Conservation (phyloP, 2,329 filamentous ascomycete genomes). For the Myotisia sp. region DNA sequence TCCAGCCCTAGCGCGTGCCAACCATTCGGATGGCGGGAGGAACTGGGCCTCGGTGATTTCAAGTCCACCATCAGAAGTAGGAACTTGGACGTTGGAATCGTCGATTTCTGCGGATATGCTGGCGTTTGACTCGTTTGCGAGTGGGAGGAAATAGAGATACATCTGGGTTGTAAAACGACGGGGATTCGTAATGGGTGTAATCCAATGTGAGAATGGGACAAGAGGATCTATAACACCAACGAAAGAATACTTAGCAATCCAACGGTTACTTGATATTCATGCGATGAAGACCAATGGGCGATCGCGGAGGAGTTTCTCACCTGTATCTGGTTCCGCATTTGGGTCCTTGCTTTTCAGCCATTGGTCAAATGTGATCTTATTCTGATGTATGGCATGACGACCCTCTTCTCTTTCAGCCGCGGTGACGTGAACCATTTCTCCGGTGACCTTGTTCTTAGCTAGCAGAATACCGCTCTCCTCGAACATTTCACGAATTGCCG, state of each 20-base stretch:
- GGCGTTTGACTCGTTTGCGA: slow-evolving; percentile 27
- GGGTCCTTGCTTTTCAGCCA: slow-evolving; percentile 40
- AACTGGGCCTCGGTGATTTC: slow-evolving; percentile 67
- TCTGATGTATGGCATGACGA: slow-evolving; percentile 53
- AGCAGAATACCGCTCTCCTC: slow-evolving; percentile 87
- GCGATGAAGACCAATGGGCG: slow-evolving; percentile 1
- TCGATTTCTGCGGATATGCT: slow-evolving; percentile 23
- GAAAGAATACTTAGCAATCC: neutral
- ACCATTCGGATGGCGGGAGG: slow-evolving; percentile 54
- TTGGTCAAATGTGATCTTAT: slow-evolving; percentile 49
- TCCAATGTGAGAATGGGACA: slow-evolving; percentile 78
- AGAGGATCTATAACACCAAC: slow-evolving; percentile 30
- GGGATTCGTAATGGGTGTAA: slow-evolving; percentile 56
- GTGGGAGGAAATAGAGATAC: slow-evolving; percentile 82
- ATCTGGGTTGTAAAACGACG: slow-evolving; percentile 89
- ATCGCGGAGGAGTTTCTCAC: slow-evolving; percentile 24
- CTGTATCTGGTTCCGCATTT: slow-evolving; percentile 41
- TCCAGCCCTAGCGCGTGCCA: slow-evolving; percentile 46
- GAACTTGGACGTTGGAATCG: slow-evolving; percentile 48
- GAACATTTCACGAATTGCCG: slow-evolving; percentile 80
- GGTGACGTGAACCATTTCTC: slow-evolving; percentile 46
- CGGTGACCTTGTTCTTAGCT: slow-evolving; percentile 34
- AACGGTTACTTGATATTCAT: neutral
- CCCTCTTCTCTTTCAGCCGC: slow-evolving; percentile 49
- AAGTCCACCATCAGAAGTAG: slow-evolving; percentile 55